Percentiles rank a stretch among this genome's conserved stretches.
Conservation (phyloP, 257 asterid species). For the Ballota nigra region DNA sequence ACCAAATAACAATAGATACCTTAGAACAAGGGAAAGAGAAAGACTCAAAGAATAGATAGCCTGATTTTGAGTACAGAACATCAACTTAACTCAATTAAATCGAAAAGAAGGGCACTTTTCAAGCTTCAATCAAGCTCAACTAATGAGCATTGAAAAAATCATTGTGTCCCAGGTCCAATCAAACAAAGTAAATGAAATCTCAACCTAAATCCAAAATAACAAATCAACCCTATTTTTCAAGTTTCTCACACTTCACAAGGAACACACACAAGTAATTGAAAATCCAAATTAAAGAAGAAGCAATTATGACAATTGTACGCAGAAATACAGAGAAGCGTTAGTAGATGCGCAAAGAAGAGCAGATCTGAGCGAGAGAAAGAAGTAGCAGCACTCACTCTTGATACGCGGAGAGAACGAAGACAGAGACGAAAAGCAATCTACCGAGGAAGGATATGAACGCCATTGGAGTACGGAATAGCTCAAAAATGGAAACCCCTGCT, state of each 20-base stretch:
- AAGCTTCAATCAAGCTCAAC: neutral
- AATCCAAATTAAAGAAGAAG: neutral
- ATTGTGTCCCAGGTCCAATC: constrained; percentile 31
- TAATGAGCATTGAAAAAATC: neutral
- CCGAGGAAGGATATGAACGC: constrained; percentile 74
- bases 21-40: neutral
- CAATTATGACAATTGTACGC: neutral
- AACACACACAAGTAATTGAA: neutral
- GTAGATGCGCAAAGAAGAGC: constrained; percentile 1
- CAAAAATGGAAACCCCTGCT: constrained; percentile 4
- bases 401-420: constrained; percentile 82
- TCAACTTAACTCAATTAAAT: neutral
- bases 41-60: neutral
- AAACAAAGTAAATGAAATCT: neutral
- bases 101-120: neutral
- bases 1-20: neutral
- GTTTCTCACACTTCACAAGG: neutral
- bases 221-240: neutral
- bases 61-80: neutral
- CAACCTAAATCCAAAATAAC: neutral
- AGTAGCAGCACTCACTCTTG: constrained; percentile 62
- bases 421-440: constrained; percentile 82
- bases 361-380: constrained; percentile 46
- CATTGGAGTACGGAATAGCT: constrained; percentile 42
- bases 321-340: neutral